phyloP scores from a whole-genome alignment of 768 basidiomycete genomes.

The Agrocybe chaxingu region DNA sequence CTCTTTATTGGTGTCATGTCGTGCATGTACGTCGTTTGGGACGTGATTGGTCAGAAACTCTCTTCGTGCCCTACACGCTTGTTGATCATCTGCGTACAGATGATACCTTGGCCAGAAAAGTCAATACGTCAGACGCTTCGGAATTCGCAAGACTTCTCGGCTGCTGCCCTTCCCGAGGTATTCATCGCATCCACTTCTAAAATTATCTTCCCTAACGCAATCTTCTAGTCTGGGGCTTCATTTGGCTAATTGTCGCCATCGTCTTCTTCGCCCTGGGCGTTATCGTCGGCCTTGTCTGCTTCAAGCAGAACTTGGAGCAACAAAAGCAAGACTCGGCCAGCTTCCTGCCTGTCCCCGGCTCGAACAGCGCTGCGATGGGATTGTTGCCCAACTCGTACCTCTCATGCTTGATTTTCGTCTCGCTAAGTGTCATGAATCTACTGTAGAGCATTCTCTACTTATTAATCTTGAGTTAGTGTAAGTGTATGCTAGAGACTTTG shows the following conservation, averaged over 20 bases:
- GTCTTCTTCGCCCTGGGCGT: constrained; percentile 73
- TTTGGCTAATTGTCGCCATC: constrained; percentile 79
- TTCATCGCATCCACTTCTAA: constrained; percentile 3
- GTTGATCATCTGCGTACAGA: constrained; percentile 35
- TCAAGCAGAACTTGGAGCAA: constrained; percentile 70
- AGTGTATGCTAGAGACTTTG: too few species aligned
- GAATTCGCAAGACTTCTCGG: constrained; percentile 83
- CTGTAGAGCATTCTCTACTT: not conserved
- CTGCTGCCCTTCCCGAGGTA: constrained; percentile 81
- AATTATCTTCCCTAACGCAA: constrained; percentile 2
- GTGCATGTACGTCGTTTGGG: constrained; percentile 85
- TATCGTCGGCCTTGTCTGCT: constrained; percentile 73
- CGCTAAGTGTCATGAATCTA: not conserved
- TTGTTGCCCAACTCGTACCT: constrained; percentile 4
- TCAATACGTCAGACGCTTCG: constrained; percentile 85
- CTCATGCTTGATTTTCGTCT: not conserved
- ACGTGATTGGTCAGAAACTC: constrained; percentile 64
- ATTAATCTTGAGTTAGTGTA: too few species aligned
- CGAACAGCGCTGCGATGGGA: constrained; percentile 10
- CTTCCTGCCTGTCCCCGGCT: constrained; percentile 48
- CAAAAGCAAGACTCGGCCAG: constrained; percentile 49
- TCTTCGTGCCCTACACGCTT: not conserved
- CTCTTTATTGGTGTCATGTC: constrained; percentile 87
- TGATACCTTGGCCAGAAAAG: constrained; percentile 80
- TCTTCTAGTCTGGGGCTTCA: constrained; percentile 75